A percentile compares a stretch with the other conserved stretches of the same genome.
Conservation (phyloP, 139 green algal genomes). For the Zygnema circumcarinatum region DNA sequence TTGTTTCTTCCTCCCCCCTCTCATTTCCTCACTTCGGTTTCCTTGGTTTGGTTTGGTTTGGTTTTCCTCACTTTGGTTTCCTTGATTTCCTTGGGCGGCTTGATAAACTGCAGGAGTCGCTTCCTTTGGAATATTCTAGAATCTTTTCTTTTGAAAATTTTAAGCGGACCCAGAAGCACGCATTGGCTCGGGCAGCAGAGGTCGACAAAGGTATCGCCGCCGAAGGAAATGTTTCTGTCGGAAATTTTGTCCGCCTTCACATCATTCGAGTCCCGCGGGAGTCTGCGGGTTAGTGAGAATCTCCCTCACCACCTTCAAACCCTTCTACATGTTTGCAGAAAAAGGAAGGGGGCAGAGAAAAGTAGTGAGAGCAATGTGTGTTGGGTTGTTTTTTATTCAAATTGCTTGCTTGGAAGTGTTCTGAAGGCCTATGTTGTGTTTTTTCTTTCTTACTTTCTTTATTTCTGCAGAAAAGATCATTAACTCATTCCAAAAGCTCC, state of each 20-base stretch:
- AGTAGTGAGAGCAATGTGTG: too few species aligned
- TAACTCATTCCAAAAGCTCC: conserved; percentile 34
- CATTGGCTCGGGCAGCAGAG: neutral
- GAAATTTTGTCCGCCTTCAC: conserved; percentile 77
- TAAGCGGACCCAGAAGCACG: conserved; percentile 66
- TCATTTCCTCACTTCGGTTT: conserved; percentile 3
- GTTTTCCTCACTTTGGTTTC: neutral
- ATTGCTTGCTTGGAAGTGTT: too few species aligned
- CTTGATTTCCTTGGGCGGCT: neutral
- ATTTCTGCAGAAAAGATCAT: too few species aligned
- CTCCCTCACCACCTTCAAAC: neutral
- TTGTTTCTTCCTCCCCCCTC: neutral
- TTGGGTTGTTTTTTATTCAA: too few species aligned
- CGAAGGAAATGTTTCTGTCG: conserved; percentile 59
- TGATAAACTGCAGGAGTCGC: conserved; percentile 71
- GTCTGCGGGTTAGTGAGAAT: too few species aligned
- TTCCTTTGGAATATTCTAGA: conserved; percentile 86
- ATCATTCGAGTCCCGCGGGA: conserved; percentile 70
- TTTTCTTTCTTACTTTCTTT: too few species aligned
- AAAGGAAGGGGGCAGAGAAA: too few species aligned
- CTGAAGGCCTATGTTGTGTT: too few species aligned
- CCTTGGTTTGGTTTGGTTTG: neutral
- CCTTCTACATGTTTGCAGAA: too few species aligned
- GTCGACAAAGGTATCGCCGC: conserved; percentile 13
- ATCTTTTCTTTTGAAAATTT: conserved; percentile 96